Conservation (phyloP, 306 rosid species). For the Malus sieversii region DNA sequence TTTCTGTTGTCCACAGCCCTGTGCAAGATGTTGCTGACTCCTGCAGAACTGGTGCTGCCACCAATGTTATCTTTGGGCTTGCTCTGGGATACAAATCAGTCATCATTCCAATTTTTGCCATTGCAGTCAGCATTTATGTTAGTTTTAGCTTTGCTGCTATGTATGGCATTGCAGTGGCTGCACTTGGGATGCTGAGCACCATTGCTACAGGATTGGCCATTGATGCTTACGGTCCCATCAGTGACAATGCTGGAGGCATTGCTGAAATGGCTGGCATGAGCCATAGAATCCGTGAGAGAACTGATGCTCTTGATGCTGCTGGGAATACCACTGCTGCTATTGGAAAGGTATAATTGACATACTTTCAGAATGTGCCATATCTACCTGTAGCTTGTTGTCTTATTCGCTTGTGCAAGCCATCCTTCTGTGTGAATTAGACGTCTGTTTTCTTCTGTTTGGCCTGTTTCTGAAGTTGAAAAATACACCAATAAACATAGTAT, state of each 20-base stretch:
- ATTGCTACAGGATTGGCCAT: slow-evolving; percentile 74
- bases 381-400: neutral
- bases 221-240: slow-evolving; percentile 78
- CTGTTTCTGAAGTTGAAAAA: neutral
- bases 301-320: slow-evolving; percentile 84
- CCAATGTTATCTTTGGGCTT: slow-evolving; percentile 83
- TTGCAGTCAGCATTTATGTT: slow-evolving; percentile 68
- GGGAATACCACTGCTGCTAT: slow-evolving; percentile 88
- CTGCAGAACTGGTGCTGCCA: slow-evolving; percentile 85
- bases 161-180: slow-evolving; percentile 74
- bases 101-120: slow-evolving; percentile 65
- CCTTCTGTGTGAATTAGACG: too few species aligned
- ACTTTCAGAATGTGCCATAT: neutral
- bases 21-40: slow-evolving; percentile 91
- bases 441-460: neutral
- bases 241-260: slow-evolving; percentile 85
- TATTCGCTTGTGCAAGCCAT: neutral
- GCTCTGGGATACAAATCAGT: slow-evolving; percentile 73
- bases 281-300: slow-evolving; percentile 80
- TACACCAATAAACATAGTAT: too few species aligned
- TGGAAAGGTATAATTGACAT: slow-evolving; percentile 50
- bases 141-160: slow-evolving; percentile 74
- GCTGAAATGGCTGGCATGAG: slow-evolving; percentile 91
- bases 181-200: slow-evolving; percentile 80
- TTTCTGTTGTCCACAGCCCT: slow-evolving; percentile 40